These are phyloP conservation scores for Trichoderma guizhouense DNA, from an alignment of 2,329 filamentous ascomycete genomes.

Conservation along the genomic window DNA sequence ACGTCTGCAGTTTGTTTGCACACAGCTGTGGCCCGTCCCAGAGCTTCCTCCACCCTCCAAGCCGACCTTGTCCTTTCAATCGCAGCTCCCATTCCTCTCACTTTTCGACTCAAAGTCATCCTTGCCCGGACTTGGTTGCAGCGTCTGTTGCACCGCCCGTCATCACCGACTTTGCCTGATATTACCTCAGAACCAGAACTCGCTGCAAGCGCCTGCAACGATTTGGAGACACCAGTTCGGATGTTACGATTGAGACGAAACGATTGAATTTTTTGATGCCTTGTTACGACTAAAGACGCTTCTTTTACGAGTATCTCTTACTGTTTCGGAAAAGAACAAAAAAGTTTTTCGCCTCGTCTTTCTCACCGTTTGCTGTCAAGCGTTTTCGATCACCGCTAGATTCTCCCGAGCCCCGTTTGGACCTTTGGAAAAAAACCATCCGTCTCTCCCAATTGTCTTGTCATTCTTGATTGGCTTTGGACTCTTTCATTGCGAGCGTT, in stretches of 20 bases:
- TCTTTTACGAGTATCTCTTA: conserved; percentile 21
- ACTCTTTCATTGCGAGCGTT: conserved; percentile 14
- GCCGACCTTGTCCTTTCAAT: background rate
- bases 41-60: conserved; percentile 11
- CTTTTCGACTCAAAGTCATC: conserved; percentile 10
- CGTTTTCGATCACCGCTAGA: conserved; percentile 14
- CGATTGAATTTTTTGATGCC: conserved; percentile 27
- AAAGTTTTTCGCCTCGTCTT: conserved; percentile 17
- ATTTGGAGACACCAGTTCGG: conserved; percentile 3
- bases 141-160: conserved; percentile 10
- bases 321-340: conserved; percentile 16
- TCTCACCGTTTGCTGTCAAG: conserved; percentile 4
- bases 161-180: conserved; percentile 13
- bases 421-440: background rate
- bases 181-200: background rate
- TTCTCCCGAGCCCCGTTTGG: background rate
- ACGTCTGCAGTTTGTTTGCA: conserved; percentile 24
- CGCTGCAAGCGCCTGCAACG: conserved; percentile 1
- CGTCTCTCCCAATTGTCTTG: conserved; percentile 4
- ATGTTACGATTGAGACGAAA: conserved; percentile 26
- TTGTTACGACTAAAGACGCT: conserved; percentile 30
- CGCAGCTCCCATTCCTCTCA: conserved; percentile 14
- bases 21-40: conserved; percentile 20
- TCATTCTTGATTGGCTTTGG: background rate
- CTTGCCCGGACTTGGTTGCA: background rate